These are phyloP conservation scores for Dactylellina sp. DNA, from an alignment of 2,329 filamentous ascomycete genomes.

Conservation along the genomic window DNA sequence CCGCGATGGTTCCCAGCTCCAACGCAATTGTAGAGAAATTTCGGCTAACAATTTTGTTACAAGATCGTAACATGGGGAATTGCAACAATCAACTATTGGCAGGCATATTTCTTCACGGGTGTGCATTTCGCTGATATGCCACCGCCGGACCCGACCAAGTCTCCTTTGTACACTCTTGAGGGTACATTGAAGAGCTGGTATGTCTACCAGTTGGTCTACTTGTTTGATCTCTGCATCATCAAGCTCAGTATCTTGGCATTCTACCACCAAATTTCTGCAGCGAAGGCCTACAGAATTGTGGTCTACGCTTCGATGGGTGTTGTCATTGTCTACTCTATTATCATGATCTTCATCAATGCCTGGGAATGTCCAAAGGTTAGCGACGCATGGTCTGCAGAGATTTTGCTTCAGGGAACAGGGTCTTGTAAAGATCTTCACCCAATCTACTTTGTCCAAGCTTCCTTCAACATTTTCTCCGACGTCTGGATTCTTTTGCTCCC, in stretches of 20 bases:
- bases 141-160: constrained; percentile 42
- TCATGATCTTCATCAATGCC: constrained; percentile 62
- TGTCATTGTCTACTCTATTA: constrained; percentile 61
- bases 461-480: constrained; percentile 67
- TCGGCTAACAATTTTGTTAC: constrained; percentile 30
- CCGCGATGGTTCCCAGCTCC: constrained; percentile 6
- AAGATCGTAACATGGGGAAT: constrained; percentile 59
- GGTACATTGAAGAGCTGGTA: constrained; percentile 63
- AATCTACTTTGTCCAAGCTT: constrained; percentile 64
- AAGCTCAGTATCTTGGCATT: constrained; percentile 65
- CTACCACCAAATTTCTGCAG: constrained; percentile 64
- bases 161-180: constrained; percentile 48
- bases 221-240: constrained; percentile 62
- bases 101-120: constrained; percentile 56
- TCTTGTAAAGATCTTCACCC: constrained; percentile 63
- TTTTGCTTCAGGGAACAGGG: constrained; percentile 58
- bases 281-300: constrained; percentile 59
- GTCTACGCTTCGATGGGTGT: constrained; percentile 62
- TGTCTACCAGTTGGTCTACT: constrained; percentile 64
- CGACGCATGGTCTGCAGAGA: constrained; percentile 60
- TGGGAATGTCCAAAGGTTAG: constrained; percentile 60
- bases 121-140: constrained; percentile 58
- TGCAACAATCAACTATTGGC: constrained; percentile 58
- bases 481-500: constrained; percentile 67
- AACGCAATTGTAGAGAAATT: not conserved